These are phyloP conservation scores for Brasenia schreberi DNA, from an alignment of 164 flowering plant genomes.

Conservation along the genomic window DNA sequence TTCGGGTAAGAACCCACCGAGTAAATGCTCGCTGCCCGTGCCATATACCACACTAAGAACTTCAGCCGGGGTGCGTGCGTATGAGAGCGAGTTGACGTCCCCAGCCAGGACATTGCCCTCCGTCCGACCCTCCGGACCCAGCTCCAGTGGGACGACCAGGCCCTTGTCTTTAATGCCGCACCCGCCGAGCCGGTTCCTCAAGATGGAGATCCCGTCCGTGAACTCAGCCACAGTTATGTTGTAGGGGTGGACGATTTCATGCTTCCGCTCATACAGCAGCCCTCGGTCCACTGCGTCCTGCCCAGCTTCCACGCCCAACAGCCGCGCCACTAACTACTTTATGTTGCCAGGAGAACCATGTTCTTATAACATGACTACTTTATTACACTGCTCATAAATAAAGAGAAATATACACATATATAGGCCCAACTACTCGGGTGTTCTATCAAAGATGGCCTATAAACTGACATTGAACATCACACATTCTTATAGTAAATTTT, in stretches of 20 bases:
- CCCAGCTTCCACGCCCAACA: slow-evolving; percentile 12
- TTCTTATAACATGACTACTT: no score
- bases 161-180: slow-evolving; percentile 17
- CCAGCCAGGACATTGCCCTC: slow-evolving; percentile 7
- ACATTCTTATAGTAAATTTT: no score
- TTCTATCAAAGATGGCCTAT: no score
- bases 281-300: slow-evolving; percentile 16
- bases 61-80: slow-evolving; percentile 5
- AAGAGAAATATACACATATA: no score
- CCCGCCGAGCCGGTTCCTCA: slow-evolving; percentile 7
- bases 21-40: slow-evolving; percentile 13
- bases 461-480: no score
- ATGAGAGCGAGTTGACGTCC: slow-evolving; percentile 3
- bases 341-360: no score
- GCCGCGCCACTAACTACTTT: slow-evolving; percentile 13
- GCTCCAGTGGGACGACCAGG: slow-evolving; percentile 7
- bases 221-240: slow-evolving; percentile 11
- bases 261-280: slow-evolving; percentile 5
- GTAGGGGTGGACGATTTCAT: slow-evolving; percentile 7
- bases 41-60: slow-evolving; percentile 8
- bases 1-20: slow-evolving; percentile 24
- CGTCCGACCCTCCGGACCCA: slow-evolving; percentile 11
- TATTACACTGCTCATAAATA: no score
- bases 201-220: slow-evolving; percentile 7
- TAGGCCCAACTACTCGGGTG: no score